Conservation (phyloP, 2,329 filamentous ascomycete genomes). For the Colletotrichum sp. region DNA sequence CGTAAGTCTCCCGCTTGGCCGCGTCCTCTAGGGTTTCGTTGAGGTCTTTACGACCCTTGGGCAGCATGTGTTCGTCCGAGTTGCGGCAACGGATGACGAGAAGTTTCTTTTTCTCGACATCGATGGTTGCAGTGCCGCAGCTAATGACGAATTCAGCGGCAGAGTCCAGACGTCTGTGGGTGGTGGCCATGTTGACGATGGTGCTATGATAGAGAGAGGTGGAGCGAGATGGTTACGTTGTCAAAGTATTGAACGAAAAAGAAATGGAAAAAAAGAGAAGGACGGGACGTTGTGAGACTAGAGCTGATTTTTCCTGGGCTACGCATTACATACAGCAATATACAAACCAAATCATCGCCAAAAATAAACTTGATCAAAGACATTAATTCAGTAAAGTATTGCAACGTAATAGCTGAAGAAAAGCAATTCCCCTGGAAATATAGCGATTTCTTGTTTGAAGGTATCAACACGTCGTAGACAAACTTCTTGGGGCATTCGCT, state of each 20-base stretch:
- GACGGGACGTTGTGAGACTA: neutral
- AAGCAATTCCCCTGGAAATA: neutral
- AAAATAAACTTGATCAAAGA: neutral
- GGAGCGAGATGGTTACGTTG: too few species aligned
- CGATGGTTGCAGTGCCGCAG: neutral
- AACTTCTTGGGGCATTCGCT: neutral
- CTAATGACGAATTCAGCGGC: neutral
- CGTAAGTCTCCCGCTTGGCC: slow-evolving; percentile 22
- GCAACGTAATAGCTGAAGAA: neutral
- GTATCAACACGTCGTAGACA: neutral
- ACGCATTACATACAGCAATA: neutral
- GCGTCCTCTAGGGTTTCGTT: slow-evolving; percentile 14
- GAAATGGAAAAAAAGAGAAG: too few species aligned
- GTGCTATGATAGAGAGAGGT: too few species aligned
- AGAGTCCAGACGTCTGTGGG: neutral
- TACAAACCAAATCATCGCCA: neutral
- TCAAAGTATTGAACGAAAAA: too few species aligned
- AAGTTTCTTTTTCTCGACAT: neutral
- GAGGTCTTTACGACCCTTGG: slow-evolving; percentile 24
- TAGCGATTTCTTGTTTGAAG: neutral
- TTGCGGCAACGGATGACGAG: neutral
- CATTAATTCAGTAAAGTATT: neutral
- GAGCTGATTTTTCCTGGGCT: neutral
- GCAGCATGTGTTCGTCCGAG: slow-evolving; percentile 9
- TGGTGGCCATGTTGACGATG: neutral